A percentile compares a stretch with the other conserved stretches of the same genome.
Evolutionary conservation across 2,329 filamentous ascomycete genomes (phyloP).

Genomic region (Ophiostoma himal-ulmi): DNA sequence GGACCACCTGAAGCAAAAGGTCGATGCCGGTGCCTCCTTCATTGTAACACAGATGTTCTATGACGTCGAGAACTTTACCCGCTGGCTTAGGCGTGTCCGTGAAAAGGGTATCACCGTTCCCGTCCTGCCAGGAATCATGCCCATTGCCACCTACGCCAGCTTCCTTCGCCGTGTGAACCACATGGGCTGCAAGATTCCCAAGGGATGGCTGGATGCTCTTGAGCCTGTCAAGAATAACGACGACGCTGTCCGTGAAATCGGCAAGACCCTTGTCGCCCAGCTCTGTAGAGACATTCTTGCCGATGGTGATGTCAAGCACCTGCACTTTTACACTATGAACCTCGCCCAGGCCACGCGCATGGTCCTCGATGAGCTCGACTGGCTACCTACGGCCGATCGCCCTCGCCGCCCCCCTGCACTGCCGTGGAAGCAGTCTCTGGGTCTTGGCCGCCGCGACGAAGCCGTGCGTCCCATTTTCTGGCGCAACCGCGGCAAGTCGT

Average conservation of each 20-base stretch:
- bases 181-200: conserved; percentile 79
- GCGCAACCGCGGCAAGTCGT: conserved; percentile 94
- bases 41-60: conserved; percentile 99
- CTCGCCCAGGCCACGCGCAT: conserved; percentile 88
- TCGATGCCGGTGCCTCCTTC: conserved; percentile 88
- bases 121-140: conserved; percentile 86
- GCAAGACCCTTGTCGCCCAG: conserved; percentile 77
- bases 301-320: conserved; percentile 67
- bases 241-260: conserved; percentile 81
- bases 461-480: conserved; percentile 98
- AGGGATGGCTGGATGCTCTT: conserved; percentile 71
- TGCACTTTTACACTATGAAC: conserved; percentile 99
- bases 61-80: conserved; percentile 88
- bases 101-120: conserved; percentile 66
- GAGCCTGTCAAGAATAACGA: conserved; percentile 98
- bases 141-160: conserved; percentile 89
- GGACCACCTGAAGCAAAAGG: conserved; percentile 92
- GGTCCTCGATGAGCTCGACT: conserved; percentile 82
- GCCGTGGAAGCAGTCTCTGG: conserved; percentile 93
- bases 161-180: conserved; percentile 87
- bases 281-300: conserved; percentile 83
- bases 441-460: conserved; percentile 79
- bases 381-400: conserved; percentile 70
- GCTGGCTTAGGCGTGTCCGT: conserved; percentile 82
- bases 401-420: conserved; percentile 76